Evolutionary conservation across 1,139 yeast species (phyloP).

Genomic region (Magnusiomyces suaveolens): DNA sequence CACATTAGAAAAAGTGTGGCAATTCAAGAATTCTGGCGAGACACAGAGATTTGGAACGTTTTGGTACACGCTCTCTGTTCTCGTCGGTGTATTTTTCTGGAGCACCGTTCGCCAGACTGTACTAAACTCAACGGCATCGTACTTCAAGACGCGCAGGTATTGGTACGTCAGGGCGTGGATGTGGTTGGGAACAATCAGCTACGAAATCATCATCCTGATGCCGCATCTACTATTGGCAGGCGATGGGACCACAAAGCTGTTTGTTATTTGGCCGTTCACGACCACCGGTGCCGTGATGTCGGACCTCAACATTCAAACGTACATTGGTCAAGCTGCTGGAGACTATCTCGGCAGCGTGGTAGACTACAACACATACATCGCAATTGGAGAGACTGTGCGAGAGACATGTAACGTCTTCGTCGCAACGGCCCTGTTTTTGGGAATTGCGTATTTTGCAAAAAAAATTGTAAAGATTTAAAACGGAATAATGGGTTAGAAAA

Average conservation of each 20-base stretch:
- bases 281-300: background rate
- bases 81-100: background rate
- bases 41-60: background rate
- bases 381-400: background rate
- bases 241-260: conserved; percentile 6
- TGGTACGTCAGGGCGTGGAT: too few species aligned
- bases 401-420: too few species aligned
- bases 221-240: conserved; percentile 6
- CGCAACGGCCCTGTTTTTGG: too few species aligned
- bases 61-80: conserved; percentile 1
- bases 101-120: background rate
- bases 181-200: too few species aligned
- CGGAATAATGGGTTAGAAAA: too few species aligned
- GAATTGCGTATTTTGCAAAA: too few species aligned
- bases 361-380: background rate
- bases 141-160: too few species aligned
- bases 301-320: background rate
- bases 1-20: too few species aligned
- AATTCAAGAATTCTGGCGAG: too few species aligned
- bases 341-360: background rate
- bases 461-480: too few species aligned
- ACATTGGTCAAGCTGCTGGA: background rate
- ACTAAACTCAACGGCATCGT: too few species aligned
- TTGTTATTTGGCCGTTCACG: background rate
- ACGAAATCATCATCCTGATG: background rate